phyloP scores from a whole-genome alignment of 352 stramenopile species.

The Nothophytophthora sp. region DNA sequence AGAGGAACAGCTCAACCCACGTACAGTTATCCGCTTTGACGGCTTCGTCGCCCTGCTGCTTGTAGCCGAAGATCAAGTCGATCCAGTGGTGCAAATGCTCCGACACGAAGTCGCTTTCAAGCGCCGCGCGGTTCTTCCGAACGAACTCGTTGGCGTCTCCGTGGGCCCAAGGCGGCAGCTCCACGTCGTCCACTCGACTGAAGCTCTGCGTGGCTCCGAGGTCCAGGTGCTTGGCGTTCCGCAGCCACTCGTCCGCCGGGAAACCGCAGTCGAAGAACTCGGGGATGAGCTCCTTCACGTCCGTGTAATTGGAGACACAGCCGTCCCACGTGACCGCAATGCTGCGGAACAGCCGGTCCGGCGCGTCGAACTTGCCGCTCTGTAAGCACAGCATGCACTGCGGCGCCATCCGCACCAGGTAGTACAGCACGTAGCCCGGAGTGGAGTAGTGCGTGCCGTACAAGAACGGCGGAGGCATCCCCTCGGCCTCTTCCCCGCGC shows the following conservation, averaged over 20 bases:
- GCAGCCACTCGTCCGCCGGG: conserved; percentile 88
- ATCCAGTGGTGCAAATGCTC: conserved; percentile 97
- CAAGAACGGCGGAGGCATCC: conserved; percentile 93
- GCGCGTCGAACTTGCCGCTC: conserved; percentile 97
- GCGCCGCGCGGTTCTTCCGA: conserved; percentile 91
- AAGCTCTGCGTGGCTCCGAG: conserved; percentile 92
- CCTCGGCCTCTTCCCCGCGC: conserved; percentile 71
- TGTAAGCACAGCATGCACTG: conserved; percentile 97
- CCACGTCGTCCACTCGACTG: conserved; percentile 89
- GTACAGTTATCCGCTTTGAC: conserved; percentile 80
- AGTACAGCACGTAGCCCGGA: conserved; percentile 98
- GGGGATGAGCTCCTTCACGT: conserved; percentile 99
- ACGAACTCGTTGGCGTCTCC: conserved; percentile 90
- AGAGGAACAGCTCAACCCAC: conserved; percentile 2
- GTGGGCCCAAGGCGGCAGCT: conserved; percentile 94
- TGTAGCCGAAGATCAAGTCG: conserved; percentile 98
- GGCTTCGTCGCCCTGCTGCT: conserved; percentile 94
- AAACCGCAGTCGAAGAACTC: conserved; percentile 96
- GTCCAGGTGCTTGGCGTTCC: conserved; percentile 96
- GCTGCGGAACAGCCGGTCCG: conserved; percentile 97
- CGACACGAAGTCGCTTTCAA: conserved; percentile 97
- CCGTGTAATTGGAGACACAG: conserved; percentile 82
- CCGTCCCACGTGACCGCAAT: conserved; percentile 93
- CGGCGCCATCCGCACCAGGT: conserved; percentile 96
- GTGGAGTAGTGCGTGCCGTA: conserved; percentile 96